Conservation (phyloP, 192 early-diverging fungal genomes). For the Mortierella claussenii region DNA sequence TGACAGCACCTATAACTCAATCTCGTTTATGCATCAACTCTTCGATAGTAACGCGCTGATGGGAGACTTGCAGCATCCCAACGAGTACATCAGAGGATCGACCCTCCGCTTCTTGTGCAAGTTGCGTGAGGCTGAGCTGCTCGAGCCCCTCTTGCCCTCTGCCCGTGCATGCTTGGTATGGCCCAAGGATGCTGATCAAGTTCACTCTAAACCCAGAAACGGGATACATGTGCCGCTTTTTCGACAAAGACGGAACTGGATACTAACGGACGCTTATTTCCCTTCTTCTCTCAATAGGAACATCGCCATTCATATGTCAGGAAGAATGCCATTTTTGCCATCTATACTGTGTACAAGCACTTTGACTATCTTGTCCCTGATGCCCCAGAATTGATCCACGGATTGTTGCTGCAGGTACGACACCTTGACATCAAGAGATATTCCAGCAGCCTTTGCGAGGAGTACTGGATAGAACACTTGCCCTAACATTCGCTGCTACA, state of each 20-base stretch:
- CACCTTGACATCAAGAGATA: too few relatives aligned
- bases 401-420: constrained; percentile 67
- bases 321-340: constrained; percentile 96
- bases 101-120: constrained; percentile 96
- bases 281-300: constrained; percentile 62
- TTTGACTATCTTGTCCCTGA: constrained; percentile 96
- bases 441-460: not conserved
- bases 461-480: too few relatives aligned
- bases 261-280: not conserved
- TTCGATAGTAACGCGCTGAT: constrained; percentile 90
- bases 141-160: constrained; percentile 94
- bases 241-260: too few relatives aligned
- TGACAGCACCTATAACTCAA: not conserved
- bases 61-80: constrained; percentile 98
- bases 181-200: too few relatives aligned
- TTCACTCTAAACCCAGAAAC: too few relatives aligned
- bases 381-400: constrained; percentile 88
- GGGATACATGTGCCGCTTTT: too few relatives aligned
- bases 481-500: not conserved
- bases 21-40: not conserved
- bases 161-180: constrained; percentile 85
- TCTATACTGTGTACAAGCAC: constrained; percentile 88
- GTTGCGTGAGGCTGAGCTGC: constrained; percentile 91
- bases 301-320: constrained; percentile 98
- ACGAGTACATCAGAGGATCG: constrained; percentile 96